Evolutionary conservation across 495 filamentous ascomycete species (phyloP), one percentile per base, ranked within the genome.

Genomic region (Aspergillus nidulans): DNA sequence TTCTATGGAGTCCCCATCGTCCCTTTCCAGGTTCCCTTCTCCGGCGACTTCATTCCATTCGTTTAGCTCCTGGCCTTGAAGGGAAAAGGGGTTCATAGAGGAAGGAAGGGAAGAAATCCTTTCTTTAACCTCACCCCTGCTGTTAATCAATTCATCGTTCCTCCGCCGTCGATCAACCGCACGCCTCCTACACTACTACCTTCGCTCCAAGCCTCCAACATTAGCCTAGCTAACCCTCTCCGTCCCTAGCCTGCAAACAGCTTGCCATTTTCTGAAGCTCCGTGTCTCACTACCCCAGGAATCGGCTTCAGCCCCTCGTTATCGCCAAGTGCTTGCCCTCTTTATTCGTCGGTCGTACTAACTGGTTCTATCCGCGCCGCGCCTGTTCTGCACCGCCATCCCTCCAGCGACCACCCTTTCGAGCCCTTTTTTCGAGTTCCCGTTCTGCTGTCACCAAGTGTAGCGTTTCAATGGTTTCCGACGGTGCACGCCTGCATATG

Each of bases 101-200:
- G 55, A 55, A 36, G 40, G 26, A 32, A 55, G 49, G 13, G 19
- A 3, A 24, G 23, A 43, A 36, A 52, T 51, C 55, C 30, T 50
- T 63, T 50, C 49, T 57, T 50, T 25, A 39, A 43, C 8, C 26
- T 46, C 7, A 26, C 44, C 32, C 28, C 25, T 24, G 32, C 49
- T 54, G 38, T 39, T 43, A 53, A 59, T 41, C 24, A 59, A 53
- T 47, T 23, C n/a, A 40, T 52, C 52, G 18, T 44, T 57, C 50
- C 50, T 61, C 62, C 52, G 49, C 55, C 45, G 62, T 61, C 62
- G 56, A 64, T 64, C 58, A 59, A 61, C 50, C 46, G 56, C 53
- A 43, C 58, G 58, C 62, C 46, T 49, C 47, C 58, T 56, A 34
- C 8, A 36, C 48, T 49, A 53, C 28, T 53, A 38, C 57, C 52